Evolutionary conservation across 495 filamentous ascomycete genomes (phyloP), one percentile per base, ranked within the genome.

Genomic region (Talaromyces nanjingensis): DNA sequence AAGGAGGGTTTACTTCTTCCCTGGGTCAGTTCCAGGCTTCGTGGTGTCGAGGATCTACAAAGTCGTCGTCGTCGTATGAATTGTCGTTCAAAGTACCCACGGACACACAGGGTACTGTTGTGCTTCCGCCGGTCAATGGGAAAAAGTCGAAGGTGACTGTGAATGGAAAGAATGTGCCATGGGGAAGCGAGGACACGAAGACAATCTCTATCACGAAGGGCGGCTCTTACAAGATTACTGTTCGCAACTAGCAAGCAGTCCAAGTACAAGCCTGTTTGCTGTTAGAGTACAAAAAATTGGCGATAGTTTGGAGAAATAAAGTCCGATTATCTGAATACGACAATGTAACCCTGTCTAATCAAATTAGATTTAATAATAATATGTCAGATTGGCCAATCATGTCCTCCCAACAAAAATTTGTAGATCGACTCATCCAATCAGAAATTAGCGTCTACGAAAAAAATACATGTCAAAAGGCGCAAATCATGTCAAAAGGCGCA

Each of bases 1-100:
- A 81, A 65, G 85, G 81, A 18, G 86, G 85, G 1, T 87, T 87
- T 65, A 75, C 77, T 11, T 86, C 83, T 0, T 68, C 69, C 9
- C 69, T 85, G 25, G 85, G 85, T 2, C 76, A 70, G 59, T 86
- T 84, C 67, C 71, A 80, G 33, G 82, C 70, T 5, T 60, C 65
- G 31, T 78, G 75, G 75, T 65, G 20, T 11, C 70, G 77, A 47
- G 63, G 61, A 34, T 65, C 73, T 0, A 66, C 72, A 67, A 67
- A 69, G 47, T 42, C 63, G 58, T 75, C 72, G 68, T 68, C 70
- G 34, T 53, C 64, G 60, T 75, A 75, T 70, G 72, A 47, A 4
- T 45, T 77, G 60, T 69, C 70, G 56, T 77, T 73, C 31, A 68
- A 77, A 11, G 75, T 80, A 14, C 83, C 84, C 2, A 63, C 68